phyloP scores from a whole-genome alignment of 2,329 filamentous ascomycete genomes.

The Colletotrichum tabaci region DNA sequence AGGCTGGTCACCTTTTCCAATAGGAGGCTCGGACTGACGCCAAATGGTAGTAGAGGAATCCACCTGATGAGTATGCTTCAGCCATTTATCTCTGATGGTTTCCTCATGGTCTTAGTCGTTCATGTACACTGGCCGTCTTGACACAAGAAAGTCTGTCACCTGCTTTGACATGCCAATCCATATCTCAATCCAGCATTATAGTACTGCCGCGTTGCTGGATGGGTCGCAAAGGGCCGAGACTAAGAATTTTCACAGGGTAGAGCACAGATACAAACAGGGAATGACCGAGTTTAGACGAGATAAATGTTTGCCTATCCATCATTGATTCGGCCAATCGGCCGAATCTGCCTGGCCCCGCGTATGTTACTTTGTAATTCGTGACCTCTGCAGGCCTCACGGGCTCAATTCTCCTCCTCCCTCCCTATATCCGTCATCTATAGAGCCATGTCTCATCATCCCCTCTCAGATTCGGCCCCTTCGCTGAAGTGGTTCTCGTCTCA shows the following conservation, averaged over 20 bases:
- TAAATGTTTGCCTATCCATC: conserved; percentile 29
- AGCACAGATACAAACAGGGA: neutral
- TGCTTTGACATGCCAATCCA: neutral
- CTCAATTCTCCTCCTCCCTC: conserved; percentile 14
- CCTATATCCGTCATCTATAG: conserved; percentile 24
- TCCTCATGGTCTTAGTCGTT: neutral
- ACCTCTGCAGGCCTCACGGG: conserved; percentile 17
- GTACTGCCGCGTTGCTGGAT: neutral
- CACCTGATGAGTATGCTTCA: too few species aligned
- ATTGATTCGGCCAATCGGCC: conserved; percentile 17
- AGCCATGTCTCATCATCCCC: neutral
- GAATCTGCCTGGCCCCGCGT: conserved; percentile 21
- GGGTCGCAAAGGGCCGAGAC: neutral
- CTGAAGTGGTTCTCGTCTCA: conserved; percentile 6
- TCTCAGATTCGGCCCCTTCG: neutral
- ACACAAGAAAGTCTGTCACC: neutral
- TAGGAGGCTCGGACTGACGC: too few species aligned
- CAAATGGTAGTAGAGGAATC: too few species aligned
- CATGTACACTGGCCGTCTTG: neutral
- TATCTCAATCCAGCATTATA: neutral
- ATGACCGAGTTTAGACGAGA: conserved; percentile 20
- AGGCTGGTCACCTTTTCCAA: neutral
- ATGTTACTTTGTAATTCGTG: conserved; percentile 32
- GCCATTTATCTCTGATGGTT: neutral
- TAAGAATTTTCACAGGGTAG: neutral